Evolutionary conservation across 208 protist genomes (phyloP), one percentile per base, ranked within the genome.

Genomic region (Crithidia fasciculata): DNA sequence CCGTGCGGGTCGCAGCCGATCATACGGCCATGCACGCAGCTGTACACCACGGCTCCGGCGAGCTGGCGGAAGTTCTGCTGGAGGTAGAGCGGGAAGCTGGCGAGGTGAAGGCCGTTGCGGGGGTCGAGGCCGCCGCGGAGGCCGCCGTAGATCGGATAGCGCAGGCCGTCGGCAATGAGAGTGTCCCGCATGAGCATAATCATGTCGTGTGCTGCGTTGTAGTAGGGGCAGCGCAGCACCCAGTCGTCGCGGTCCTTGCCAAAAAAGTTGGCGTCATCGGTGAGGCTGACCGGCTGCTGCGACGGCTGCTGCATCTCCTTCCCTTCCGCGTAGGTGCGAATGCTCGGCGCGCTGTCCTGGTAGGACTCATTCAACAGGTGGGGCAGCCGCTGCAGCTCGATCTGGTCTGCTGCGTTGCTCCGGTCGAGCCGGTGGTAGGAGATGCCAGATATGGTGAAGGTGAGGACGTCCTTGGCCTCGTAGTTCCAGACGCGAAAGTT

Each of bases 41-140:
- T 76, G 80, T 87, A 90, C 50, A 90, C 76, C 0, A 90, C 57
- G 39, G 79, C 59, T 1, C 69, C 69, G 13, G 19, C 36, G 2
- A 90, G 72, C 43, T 61, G 13, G 37, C 45, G 54, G 45, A 87
- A 87, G 40, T 55, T 41, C 37, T 36, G 60, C 47, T 62, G 71
- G n/a, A 87, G 50, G 53, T 76, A 81, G 28, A 85, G 71, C 0
- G 85, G 85, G 55, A 86, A 58, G 52, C 40, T 53, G 8, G 66
- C 82, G 18, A 87, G 58, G 49, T 55, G 80, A 2, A 90, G 69
- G 7, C 60, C 69, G 58, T 84, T 83, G n/a, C 82, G 85, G 0
- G 85, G 82, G 71, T 90, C 85, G 65, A 78, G 37, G 52, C 37
- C 60, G 62, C 57, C 56, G 52, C 72, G 66, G 9, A 86, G 57